Evolutionary conservation across 805 yeast genomes (phyloP), one percentile per base, ranked within the genome.

Genomic region (Barnettozyma californica): DNA sequence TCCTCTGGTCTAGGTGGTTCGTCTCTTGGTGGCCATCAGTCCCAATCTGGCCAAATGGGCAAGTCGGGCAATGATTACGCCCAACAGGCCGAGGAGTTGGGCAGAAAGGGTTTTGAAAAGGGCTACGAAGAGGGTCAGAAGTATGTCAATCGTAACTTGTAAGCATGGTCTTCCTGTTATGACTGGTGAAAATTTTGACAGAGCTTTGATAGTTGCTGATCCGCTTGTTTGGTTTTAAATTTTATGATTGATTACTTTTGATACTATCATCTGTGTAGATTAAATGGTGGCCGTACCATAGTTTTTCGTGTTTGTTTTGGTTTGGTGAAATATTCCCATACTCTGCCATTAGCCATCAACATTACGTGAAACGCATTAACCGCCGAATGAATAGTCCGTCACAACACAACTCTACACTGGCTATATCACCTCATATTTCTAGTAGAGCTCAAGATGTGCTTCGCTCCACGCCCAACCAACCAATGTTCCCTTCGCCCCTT

Each of bases 381-480:
- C 38, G 38, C 23, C 20, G 23, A 19, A 50, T 44, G 45, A 59
- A 54, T 26, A 60, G 61, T 33, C 75, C 76, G 2, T 74, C 83
- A 21, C 91, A 84, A 55, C 85, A 83, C 61, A 83, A 78, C 53
- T 84, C 92, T 1, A 84, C 90, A 4, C 65, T 86, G 43, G 83
- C 83, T 25, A 84, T 86, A 25, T 84, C 91, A 3, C 92, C 94
- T 0, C 68, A 80, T 55, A 70, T 84, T 27, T 52, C 59, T 6
- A 61, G 49, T 49, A 51, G 66, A 39, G 57, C 63, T 6, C 33
- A 61, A 31, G 76, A 75, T 44, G 51, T 71, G 14, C 67, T 74
- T 46, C 60, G 74, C 20, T 73, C 79, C 1, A 78, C 79, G 9
- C 79, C 78, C 19, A 75, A 73, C 49, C 79, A 76, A 9, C 66